Conservation (phyloP, 805 yeast genomes). For the Starmerella asiatica region DNA sequence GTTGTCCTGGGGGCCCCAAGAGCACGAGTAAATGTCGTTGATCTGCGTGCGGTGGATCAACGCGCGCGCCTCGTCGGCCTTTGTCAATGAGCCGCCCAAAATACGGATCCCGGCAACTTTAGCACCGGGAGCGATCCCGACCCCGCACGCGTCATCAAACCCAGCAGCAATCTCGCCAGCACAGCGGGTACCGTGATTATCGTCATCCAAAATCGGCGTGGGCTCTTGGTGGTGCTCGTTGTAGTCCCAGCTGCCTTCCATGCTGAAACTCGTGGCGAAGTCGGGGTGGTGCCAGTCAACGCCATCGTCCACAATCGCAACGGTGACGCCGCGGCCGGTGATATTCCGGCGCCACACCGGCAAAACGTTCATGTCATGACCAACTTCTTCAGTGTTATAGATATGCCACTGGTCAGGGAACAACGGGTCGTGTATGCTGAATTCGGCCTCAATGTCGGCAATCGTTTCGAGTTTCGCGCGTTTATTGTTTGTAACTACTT, state of each 20-base stretch:
- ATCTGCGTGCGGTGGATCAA: constrained; percentile 64
- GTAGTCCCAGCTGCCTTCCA: constrained; percentile 85
- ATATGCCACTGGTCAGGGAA: constrained; percentile 85
- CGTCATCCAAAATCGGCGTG: constrained; percentile 65
- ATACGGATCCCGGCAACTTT: constrained; percentile 84
- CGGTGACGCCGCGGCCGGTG: constrained; percentile 69
- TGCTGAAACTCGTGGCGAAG: constrained; percentile 43
- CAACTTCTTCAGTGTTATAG: constrained; percentile 56
- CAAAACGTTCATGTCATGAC: constrained; percentile 74
- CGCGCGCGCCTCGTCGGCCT: constrained; percentile 86
- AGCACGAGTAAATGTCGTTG: constrained; percentile 90
- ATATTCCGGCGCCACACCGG: constrained; percentile 73
- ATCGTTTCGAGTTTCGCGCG: not conserved
- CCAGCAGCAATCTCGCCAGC: constrained; percentile 94
- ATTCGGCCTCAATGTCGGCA: constrained; percentile 28
- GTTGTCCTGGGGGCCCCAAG: constrained; percentile 97
- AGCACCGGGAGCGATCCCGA: constrained; percentile 86
- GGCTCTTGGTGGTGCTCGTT: constrained; percentile 67
- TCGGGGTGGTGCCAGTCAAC: constrained; percentile 71
- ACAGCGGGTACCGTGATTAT: constrained; percentile 92
- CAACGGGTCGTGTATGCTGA: constrained; percentile 68
- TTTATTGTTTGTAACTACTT: not conserved
- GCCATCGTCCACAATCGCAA: constrained; percentile 92
- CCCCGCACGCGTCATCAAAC: constrained; percentile 74
- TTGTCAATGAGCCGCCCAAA: constrained; percentile 61